Evolutionary conservation across 202 grass and related monocot genomes (phyloP).

Genomic region (Setaria viridis): DNA sequence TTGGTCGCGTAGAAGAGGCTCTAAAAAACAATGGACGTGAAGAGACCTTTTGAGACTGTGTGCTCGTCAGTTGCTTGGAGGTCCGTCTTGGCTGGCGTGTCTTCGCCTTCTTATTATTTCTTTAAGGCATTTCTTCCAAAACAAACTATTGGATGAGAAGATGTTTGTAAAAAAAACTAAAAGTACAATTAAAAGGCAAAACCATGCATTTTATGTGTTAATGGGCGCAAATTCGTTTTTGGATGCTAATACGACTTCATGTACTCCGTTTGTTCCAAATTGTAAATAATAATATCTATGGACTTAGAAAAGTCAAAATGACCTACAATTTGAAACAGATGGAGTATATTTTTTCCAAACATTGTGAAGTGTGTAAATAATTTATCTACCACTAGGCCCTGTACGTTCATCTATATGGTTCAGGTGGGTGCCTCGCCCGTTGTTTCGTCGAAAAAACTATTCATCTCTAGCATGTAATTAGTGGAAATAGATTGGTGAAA

Average conservation of each 20-base stretch:
- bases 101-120: background rate
- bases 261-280: too few species aligned
- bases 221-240: background rate
- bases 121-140: background rate
- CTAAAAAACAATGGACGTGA: background rate
- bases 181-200: background rate
- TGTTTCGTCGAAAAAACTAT: background rate
- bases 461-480: background rate
- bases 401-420: background rate
- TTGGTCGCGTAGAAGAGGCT: background rate
- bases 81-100: background rate
- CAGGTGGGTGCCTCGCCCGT: background rate
- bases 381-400: too few species aligned
- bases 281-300: too few species aligned
- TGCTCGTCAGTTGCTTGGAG: background rate
- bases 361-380: background rate
- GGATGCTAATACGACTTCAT: background rate
- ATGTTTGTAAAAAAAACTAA: background rate
- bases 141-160: background rate
- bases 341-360: background rate
- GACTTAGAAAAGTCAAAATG: too few species aligned
- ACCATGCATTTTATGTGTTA: background rate
- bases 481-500: background rate
- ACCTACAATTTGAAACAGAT: too few species aligned
- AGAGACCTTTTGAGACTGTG: background rate